phyloP scores from a whole-genome alignment of 1,284 basidiomycete species.

The Austropuccinia psidii region DNA sequence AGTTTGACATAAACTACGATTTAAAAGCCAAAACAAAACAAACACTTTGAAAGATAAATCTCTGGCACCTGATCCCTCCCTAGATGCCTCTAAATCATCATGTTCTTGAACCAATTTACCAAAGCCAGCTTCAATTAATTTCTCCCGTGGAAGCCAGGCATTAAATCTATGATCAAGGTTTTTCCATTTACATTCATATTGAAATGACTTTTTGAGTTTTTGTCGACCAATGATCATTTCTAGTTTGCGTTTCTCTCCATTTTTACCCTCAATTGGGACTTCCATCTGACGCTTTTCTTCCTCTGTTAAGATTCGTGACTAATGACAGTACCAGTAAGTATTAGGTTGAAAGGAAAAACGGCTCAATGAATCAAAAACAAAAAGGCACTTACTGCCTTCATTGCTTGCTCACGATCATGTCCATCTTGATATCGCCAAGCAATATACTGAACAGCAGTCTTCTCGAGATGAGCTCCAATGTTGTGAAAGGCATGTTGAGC shows the following conservation, averaged over 20 bases:
- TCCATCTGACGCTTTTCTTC: slow-evolving; percentile 78
- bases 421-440: slow-evolving; percentile 99
- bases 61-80: slow-evolving; percentile 74
- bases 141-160: slow-evolving; percentile 86
- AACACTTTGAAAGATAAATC: slow-evolving; percentile 42
- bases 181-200: slow-evolving; percentile 95
- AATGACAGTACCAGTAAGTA: neutral
- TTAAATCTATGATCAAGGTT: slow-evolving; percentile 86
- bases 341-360: too few species aligned
- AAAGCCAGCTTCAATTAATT: slow-evolving; percentile 80
- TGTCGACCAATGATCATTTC: slow-evolving; percentile 87
- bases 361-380: neutral
- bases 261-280: slow-evolving; percentile 80
- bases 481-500: slow-evolving; percentile 97
- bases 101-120: slow-evolving; percentile 86
- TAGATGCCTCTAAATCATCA: slow-evolving; percentile 88
- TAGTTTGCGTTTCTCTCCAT: slow-evolving; percentile 82
- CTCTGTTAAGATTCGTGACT: slow-evolving; percentile 74
- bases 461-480: slow-evolving; percentile 77
- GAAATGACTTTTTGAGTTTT: slow-evolving; percentile 92
- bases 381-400: slow-evolving; percentile 58
- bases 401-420: slow-evolving; percentile 88
- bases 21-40: slow-evolving; percentile 54
- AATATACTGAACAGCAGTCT: slow-evolving; percentile 90
- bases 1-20: neutral